Evolutionary conservation across 2,329 filamentous ascomycete species (phyloP).

Genomic region (Fusarium sp.): DNA sequence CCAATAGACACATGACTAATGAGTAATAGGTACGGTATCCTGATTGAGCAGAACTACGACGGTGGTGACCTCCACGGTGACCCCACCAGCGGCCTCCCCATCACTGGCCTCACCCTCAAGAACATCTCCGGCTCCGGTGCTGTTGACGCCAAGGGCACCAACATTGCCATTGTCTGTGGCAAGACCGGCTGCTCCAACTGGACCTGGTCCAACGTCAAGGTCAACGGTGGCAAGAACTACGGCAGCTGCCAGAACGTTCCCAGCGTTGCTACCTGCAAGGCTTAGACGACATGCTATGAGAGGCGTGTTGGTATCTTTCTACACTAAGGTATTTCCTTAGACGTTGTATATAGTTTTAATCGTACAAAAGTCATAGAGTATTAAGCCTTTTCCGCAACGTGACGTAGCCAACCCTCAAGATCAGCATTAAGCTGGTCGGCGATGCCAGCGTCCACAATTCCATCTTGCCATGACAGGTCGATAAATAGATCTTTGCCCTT

Average conservation of each 20-base stretch:
- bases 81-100: constrained; percentile 60
- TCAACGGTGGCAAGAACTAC: constrained; percentile 63
- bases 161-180: constrained; percentile 67
- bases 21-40: constrained; percentile 47
- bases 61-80: constrained; percentile 58
- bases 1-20: neutral
- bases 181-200: constrained; percentile 58
- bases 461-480: neutral
- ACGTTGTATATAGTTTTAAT: neutral
- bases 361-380: neutral
- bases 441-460: neutral
- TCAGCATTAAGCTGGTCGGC: neutral
- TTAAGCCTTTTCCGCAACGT: neutral
- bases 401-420: neutral
- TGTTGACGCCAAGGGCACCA: constrained; percentile 52
- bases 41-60: constrained; percentile 59
- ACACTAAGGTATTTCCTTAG: neutral
- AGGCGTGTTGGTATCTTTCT: neutral
- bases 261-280: constrained; percentile 34
- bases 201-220: constrained; percentile 61
- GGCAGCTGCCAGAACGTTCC: constrained; percentile 47
- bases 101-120: constrained; percentile 59
- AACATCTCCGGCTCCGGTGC: constrained; percentile 54
- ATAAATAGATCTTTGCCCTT: neutral
- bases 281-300: neutral